These are phyloP conservation scores for Xylaria palmicola DNA, from an alignment of 495 filamentous ascomycete genomes.

Conservation along the genomic window DNA sequence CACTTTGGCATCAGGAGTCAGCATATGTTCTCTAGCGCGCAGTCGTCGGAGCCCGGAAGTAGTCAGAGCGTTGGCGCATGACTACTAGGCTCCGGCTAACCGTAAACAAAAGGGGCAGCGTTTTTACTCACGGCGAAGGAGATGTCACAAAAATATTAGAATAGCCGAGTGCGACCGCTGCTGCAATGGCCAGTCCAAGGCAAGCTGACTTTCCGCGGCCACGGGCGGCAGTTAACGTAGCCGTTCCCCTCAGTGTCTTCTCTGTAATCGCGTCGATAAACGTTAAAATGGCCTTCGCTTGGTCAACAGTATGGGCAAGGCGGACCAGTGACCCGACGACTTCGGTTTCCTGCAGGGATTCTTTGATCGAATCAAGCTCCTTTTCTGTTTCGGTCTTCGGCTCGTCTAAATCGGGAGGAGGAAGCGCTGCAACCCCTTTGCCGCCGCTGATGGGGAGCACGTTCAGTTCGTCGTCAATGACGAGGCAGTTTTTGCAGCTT, in stretches of 20 bases:
- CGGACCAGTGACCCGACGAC: constrained; percentile 80
- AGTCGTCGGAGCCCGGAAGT: neutral
- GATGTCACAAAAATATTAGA: constrained; percentile 99
- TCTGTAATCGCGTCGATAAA: constrained; percentile 97
- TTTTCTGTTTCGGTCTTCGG: constrained; percentile 62
- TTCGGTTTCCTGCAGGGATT: constrained; percentile 78
- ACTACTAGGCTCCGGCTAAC: neutral
- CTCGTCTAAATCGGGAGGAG: constrained; percentile 68
- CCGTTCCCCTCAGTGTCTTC: constrained; percentile 91
- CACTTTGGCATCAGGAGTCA: constrained; percentile 28
- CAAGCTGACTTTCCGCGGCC: constrained; percentile 92
- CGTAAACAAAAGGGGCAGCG: no score
- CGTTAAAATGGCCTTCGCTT: constrained; percentile 90
- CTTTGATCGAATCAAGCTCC: constrained; percentile 85
- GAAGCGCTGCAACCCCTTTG: constrained; percentile 82
- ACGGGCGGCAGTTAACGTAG: constrained; percentile 89
- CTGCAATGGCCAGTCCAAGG: constrained; percentile 89
- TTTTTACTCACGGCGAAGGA: constrained; percentile 63
- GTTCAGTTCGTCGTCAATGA: constrained; percentile 97
- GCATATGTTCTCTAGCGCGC: neutral
- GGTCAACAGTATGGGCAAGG: constrained; percentile 87
- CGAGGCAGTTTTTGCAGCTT: constrained; percentile 89
- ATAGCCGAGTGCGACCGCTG: constrained; percentile 92
- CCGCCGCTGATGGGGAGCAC: constrained; percentile 96
- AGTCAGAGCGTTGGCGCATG: neutral